Evolutionary conservation across 2,329 filamentous ascomycete genomes (phyloP), one percentile per base, ranked within the genome.

Genomic region (Paecilomyces dactylethromorphus): DNA sequence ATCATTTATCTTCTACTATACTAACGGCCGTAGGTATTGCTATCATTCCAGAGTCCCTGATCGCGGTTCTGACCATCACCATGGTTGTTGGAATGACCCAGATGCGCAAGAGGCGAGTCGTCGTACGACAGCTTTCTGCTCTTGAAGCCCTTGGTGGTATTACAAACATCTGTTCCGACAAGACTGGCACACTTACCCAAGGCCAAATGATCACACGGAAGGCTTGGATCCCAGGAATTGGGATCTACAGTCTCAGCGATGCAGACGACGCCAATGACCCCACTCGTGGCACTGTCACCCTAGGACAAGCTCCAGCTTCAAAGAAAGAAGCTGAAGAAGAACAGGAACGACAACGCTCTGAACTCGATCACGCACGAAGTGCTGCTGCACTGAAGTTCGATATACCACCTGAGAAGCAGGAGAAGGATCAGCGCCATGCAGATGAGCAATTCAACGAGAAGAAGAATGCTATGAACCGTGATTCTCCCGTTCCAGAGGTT

Each of bases 21-120:
- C 35, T 57, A 56, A 53, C 66, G 57, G 24, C 7, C 32, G 39
- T 53, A 73, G 71, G 72, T 59, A 78, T 87, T 60, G 83, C 82
- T 7, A 86, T 87, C 65, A 85, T 87, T 58, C 85, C 85, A 0
- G 84, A 85, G 63, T 85, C 84, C 2, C 76, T 89, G 56, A 84
- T 86, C 63, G 84, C 82, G 15, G 83, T 86, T 26, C 74, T 86
- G 50, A 86, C 84, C 2, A 86, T 86, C 63, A 86, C 84, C 8
- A 83, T 86, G 68, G 80, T 81, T 7, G 81, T 81, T 26, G 82
- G 81, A 1, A 82, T 80, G 60, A 83, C 80, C 53, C 75, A 77
- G 22, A 83, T 83, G 81, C 75, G 80, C 2, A 78, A 78, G 62
- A 74, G 80, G 3, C 75, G 80, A 62, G 81, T 84, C 13, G 80